Conservation (phyloP, 225 moss, liverwort and hornwort species). For the Neckera pumila region DNA sequence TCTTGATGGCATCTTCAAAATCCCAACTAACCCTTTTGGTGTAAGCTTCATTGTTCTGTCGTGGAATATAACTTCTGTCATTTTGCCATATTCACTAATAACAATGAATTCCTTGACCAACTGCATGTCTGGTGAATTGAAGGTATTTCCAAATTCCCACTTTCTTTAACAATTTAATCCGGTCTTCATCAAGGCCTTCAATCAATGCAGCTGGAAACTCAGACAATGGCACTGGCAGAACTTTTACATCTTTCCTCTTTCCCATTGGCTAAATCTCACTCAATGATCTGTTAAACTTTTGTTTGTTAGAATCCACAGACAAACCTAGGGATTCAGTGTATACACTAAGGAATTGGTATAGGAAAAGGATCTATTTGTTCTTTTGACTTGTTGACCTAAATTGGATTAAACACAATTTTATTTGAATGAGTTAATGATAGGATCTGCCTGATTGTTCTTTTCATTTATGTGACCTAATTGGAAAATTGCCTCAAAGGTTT, state of each 20-base stretch:
- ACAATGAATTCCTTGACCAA: neutral
- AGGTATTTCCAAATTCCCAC: accelerated
- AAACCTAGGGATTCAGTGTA: accelerated
- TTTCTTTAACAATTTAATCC: neutral
- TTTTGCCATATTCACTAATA: neutral
- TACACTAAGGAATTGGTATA: accelerated
- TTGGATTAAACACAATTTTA: neutral
- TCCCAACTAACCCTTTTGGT: no score
- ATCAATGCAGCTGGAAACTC: accelerated
- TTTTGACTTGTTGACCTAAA: no score
- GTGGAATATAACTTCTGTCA: no score
- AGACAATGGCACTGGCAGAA: accelerated
- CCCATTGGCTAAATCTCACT: neutral
- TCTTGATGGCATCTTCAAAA: no score
- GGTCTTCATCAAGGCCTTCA: neutral
- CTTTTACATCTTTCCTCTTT: neutral
- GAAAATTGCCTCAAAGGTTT: neutral
- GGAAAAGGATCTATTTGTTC: neutral
- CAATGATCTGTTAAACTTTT: neutral
- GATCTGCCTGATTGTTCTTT: neutral
- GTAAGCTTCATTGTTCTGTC: no score
- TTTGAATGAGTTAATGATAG: neutral
- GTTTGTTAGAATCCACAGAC: neutral
- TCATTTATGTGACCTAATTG: neutral
- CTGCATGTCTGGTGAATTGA: neutral